A percentile compares a stretch with the other conserved stretches of the same genome.
phyloP scores from a whole-genome alignment of 1,139 yeast species.

The Sugiyamaella japonica region DNA sequence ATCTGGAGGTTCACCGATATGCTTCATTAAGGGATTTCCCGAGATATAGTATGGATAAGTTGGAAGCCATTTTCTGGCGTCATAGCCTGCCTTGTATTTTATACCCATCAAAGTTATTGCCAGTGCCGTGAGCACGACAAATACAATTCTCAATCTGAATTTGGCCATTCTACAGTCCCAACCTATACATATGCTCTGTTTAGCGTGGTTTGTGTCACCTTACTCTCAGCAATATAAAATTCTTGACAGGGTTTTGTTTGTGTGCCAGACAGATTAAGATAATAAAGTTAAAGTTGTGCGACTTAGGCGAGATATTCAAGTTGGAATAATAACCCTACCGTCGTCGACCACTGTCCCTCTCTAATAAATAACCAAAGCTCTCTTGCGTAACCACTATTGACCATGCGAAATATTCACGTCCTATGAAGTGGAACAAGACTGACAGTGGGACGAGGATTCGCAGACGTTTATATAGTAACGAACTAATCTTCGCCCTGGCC shows the following conservation, averaged over 20 bases:
- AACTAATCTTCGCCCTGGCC: not conserved
- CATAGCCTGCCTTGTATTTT: not conserved
- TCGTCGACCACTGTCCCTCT: not conserved
- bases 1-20: conserved; percentile 28
- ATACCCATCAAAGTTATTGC: not conserved
- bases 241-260: not conserved
- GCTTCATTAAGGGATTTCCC: conserved; percentile 31
- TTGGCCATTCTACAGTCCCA: conserved; percentile 13
- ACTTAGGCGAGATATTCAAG: no score
- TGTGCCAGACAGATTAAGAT: not conserved
- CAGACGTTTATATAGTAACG: no score
- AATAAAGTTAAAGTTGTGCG: not conserved
- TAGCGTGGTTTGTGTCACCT: not conserved
- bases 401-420: no score
- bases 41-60: conserved; percentile 32
- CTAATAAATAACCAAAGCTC: no score
- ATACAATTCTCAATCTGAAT: conserved; percentile 7
- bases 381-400: no score
- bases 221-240: not conserved
- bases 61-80: conserved; percentile 29
- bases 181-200: not conserved
- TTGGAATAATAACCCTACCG: no score
- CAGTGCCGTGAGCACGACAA: not conserved
- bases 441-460: no score
- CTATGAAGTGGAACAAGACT: no score